Evolutionary conservation across 441 rosid species (phyloP).

Genomic region (Biscutella laevigata): DNA sequence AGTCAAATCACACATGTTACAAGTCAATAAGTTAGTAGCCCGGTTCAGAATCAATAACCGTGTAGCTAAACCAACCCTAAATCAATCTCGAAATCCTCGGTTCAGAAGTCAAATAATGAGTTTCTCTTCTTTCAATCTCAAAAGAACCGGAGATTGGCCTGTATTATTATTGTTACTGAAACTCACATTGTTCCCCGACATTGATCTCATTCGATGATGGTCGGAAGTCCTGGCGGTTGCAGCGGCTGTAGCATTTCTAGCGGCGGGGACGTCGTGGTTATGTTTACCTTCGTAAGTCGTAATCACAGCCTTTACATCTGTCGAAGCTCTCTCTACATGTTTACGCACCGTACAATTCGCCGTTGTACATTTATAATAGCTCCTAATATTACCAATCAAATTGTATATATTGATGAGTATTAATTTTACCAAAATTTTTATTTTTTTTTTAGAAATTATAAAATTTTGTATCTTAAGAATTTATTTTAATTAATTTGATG

Average conservation of each 20-base stretch:
- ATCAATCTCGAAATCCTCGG: background rate
- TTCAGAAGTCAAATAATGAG: slow-evolving; percentile 29
- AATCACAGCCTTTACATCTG: slow-evolving; percentile 56
- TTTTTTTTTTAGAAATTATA: no score
- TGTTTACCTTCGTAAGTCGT: slow-evolving; percentile 74
- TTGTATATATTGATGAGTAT: no score
- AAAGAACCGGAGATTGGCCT: slow-evolving; percentile 47
- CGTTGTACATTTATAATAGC: slow-evolving; percentile 59
- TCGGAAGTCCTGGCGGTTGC: no score
- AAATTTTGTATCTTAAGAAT: no score
- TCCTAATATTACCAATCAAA: no score
- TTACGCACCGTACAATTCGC: slow-evolving; percentile 54
- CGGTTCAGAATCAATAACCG: slow-evolving; percentile 10
- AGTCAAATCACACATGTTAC: slow-evolving; percentile 25
- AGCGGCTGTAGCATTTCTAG: slow-evolving; percentile 38
- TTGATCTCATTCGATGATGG: slow-evolving; percentile 31
- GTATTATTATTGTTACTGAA: slow-evolving; percentile 34
- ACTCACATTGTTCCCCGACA: slow-evolving; percentile 38
- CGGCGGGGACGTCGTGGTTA: slow-evolving; percentile 48
- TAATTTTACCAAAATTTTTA: no score
- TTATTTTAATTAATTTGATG: no score
- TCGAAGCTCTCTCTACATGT: slow-evolving; percentile 64
- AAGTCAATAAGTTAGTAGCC: slow-evolving; percentile 14
- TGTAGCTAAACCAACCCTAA: slow-evolving; percentile 15
- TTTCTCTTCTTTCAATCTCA: slow-evolving; percentile 60